Evolutionary conservation across 805 yeast species (phyloP).

Genomic region (Candida berthetii): DNA sequence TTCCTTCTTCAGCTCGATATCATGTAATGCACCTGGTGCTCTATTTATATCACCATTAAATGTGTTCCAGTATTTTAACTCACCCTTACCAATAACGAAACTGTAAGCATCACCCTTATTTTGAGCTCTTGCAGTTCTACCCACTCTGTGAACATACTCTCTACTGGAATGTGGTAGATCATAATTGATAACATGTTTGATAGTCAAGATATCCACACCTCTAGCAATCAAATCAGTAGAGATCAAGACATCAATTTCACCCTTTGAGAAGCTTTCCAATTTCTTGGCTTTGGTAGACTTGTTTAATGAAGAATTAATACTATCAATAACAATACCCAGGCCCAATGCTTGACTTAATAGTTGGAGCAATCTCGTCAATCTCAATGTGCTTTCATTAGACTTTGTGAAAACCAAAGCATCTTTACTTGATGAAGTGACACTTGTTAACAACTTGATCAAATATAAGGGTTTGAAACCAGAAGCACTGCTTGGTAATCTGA

Average conservation of each 20-base stretch:
- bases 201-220: slow-evolving; percentile 76
- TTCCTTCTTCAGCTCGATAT: slow-evolving; percentile 19
- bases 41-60: slow-evolving; percentile 48
- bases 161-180: slow-evolving; percentile 85
- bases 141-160: slow-evolving; percentile 93
- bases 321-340: slow-evolving; percentile 24
- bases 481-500: slow-evolving; percentile 29
- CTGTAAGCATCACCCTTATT: slow-evolving; percentile 70
- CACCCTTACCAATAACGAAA: slow-evolving; percentile 73
- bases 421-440: slow-evolving; percentile 20
- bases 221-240: slow-evolving; percentile 95
- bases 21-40: slow-evolving; percentile 29
- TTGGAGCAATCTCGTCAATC: slow-evolving; percentile 58
- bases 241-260: slow-evolving; percentile 47
- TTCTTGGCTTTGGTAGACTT: slow-evolving; percentile 47
- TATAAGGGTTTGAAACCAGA: slow-evolving; percentile 66
- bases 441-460: slow-evolving; percentile 49
- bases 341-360: slow-evolving; percentile 28
- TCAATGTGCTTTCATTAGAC: slow-evolving; percentile 82
- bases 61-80: slow-evolving; percentile 55
- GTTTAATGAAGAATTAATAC: slow-evolving; percentile 55
- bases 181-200: slow-evolving; percentile 78
- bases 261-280: slow-evolving; percentile 52
- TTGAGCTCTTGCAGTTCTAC: slow-evolving; percentile 95
- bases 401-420: slow-evolving; percentile 60